These are phyloP conservation scores for Plenodomus lindquistii DNA, from an alignment of 2,329 filamentous ascomycete species.

Conservation along the genomic window DNA sequence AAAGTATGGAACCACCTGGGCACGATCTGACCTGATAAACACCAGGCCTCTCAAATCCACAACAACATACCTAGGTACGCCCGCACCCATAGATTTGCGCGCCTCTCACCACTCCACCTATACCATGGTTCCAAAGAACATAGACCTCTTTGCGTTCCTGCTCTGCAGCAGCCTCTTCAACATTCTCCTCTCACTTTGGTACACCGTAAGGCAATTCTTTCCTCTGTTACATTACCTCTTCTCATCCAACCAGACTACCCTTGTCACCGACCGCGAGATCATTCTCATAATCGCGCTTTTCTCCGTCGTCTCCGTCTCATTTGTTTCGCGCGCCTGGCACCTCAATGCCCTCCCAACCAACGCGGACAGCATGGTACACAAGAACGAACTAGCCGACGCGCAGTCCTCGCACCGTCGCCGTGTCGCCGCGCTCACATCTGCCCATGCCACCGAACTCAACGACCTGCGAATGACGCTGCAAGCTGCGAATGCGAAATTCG, in stretches of 20 bases:
- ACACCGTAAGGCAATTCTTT: slow-evolving; percentile 4
- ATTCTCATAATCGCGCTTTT: slow-evolving; percentile 10
- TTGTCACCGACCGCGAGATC: slow-evolving; percentile 12
- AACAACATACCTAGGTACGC: not conserved
- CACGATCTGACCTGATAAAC: too few species aligned
- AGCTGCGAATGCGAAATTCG: slow-evolving; percentile 6
- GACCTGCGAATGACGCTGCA: slow-evolving; percentile 7
- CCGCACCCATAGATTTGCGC: too few species aligned
- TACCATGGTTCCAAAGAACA: slow-evolving; percentile 10
- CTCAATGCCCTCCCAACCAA: not conserved
- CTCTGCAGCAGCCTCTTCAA: slow-evolving; percentile 11
- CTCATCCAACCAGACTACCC: slow-evolving; percentile 8
- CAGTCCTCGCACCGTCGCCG: slow-evolving; percentile 12
- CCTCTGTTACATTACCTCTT: not conserved
- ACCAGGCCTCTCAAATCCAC: too few species aligned
- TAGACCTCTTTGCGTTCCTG: slow-evolving; percentile 13
- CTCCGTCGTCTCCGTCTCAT: not conserved
- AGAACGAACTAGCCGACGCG: slow-evolving; percentile 8
- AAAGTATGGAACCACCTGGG: too few species aligned
- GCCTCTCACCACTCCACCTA: not conserved
- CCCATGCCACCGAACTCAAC: slow-evolving; percentile 4
- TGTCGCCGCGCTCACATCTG: slow-evolving; percentile 6
- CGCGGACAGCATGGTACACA: not conserved
- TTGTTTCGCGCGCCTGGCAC: slow-evolving; percentile 5
- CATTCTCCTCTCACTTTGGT: slow-evolving; percentile 3